These are phyloP conservation scores for Chaetomiaceae sp. DNA, from an alignment of 2,329 filamentous ascomycete species.

Conservation along the genomic window DNA sequence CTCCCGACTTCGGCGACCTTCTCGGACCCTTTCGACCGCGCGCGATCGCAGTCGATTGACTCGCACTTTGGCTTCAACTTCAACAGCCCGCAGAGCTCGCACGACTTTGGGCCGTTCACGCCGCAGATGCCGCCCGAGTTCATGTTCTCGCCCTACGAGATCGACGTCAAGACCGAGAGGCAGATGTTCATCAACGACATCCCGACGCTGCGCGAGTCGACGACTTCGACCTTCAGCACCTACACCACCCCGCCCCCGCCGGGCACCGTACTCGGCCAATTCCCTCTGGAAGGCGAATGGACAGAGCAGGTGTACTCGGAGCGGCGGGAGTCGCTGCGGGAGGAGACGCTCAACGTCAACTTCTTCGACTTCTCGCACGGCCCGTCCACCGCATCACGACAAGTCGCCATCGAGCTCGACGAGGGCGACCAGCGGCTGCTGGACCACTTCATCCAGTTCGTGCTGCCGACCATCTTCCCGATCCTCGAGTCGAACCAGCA, in stretches of 20 bases:
- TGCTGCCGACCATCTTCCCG: constrained; percentile 85
- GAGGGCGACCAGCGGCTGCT: constrained; percentile 82
- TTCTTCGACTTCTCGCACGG: constrained; percentile 79
- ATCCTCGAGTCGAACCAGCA: constrained; percentile 87
- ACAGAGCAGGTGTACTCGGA: constrained; percentile 66
- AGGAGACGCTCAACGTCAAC: constrained; percentile 67
- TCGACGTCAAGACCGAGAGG: constrained; percentile 92
- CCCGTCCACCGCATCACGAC: constrained; percentile 56
- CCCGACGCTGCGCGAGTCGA: constrained; percentile 78
- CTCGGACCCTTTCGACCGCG: constrained; percentile 68
- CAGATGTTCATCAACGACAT: constrained; percentile 93
- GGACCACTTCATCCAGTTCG: constrained; percentile 85
- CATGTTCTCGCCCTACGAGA: constrained; percentile 65
- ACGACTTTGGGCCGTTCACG: constrained; percentile 59
- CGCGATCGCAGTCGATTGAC: constrained; percentile 72
- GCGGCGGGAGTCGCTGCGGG: constrained; percentile 61
- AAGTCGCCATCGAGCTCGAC: constrained; percentile 75
- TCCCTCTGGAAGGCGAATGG: constrained; percentile 63
- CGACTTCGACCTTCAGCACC: constrained; percentile 89
- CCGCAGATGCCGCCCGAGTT: constrained; percentile 59
- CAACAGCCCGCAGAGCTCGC: constrained; percentile 54
- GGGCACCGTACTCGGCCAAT: constrained; percentile 60
- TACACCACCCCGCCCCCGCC: constrained; percentile 73
- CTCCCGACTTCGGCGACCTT: constrained; percentile 76
- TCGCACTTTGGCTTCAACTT: constrained; percentile 77